These are phyloP conservation scores for Linderniella brevidens DNA, from an alignment of 257 asterid species.

Conservation along the genomic window DNA sequence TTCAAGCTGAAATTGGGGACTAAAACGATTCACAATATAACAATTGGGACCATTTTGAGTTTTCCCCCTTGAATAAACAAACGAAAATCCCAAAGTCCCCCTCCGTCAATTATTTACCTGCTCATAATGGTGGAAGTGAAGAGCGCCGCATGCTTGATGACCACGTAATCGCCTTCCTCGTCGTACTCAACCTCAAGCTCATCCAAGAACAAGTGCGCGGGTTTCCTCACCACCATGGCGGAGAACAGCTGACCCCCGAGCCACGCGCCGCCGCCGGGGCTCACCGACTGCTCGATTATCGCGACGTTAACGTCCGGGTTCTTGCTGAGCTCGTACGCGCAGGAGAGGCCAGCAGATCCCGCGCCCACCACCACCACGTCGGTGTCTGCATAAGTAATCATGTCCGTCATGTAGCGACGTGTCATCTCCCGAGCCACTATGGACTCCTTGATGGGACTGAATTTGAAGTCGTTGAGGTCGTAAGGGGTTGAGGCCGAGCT, in stretches of 20 bases:
- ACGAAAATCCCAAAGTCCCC: too few species aligned
- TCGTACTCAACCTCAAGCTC: constrained; percentile 49
- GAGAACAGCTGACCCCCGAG: constrained; percentile 64
- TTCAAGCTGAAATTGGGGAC: too few species aligned
- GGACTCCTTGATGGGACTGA: constrained; percentile 47
- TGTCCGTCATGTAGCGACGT: constrained; percentile 53
- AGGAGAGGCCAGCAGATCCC: constrained; percentile 58
- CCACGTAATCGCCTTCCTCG: constrained; percentile 53
- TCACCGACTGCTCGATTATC: constrained; percentile 54
- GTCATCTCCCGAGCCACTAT: constrained; percentile 67
- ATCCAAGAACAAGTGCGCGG: constrained; percentile 47
- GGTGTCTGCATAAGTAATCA: constrained; percentile 63
- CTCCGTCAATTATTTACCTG: constrained; percentile 6
- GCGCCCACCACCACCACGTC: constrained; percentile 62
- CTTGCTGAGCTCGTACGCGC: constrained; percentile 59
- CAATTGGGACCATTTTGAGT: too few species aligned
- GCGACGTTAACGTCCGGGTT: constrained; percentile 38
- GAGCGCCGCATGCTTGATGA: constrained; percentile 55
- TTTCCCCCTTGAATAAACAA: too few species aligned
- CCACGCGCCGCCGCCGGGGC: constrained; percentile 82
- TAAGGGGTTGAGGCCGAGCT: constrained; percentile 20
- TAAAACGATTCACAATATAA: too few species aligned
- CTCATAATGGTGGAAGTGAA: constrained; percentile 71
- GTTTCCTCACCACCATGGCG: constrained; percentile 58
- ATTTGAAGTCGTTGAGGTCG: constrained; percentile 30